Conservation (phyloP, 441 rosid genomes). For the Syzygium malaccense region DNA sequence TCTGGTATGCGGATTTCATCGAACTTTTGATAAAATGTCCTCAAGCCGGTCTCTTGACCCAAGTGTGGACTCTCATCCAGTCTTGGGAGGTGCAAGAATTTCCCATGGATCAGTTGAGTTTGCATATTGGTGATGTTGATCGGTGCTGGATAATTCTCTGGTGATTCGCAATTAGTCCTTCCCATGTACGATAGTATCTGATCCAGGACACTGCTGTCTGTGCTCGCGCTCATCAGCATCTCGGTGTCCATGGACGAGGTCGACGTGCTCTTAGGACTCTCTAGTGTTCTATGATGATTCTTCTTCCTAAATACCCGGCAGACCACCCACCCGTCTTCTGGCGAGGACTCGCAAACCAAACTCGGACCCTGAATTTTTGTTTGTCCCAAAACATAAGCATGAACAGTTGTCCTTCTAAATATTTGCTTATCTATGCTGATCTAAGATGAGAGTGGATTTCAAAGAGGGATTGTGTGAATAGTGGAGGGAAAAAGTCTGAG, state of each 20-base stretch:
- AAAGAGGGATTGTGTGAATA: background rate
- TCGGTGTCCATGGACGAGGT: slow-evolving; percentile 6
- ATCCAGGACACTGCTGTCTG: slow-evolving; percentile 7
- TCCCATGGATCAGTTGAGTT: background rate
- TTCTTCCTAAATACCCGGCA: slow-evolving; percentile 14
- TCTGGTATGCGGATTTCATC: slow-evolving; percentile 17
- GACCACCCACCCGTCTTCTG: slow-evolving; percentile 15
- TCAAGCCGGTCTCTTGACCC: slow-evolving; percentile 24
- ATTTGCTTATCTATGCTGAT: background rate
- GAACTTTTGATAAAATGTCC: slow-evolving; percentile 23
- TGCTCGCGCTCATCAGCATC: background rate
- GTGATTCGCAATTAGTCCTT: background rate
- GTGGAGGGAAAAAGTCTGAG: background rate
- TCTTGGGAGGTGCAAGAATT: slow-evolving; percentile 13
- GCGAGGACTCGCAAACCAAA: background rate
- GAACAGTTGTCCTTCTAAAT: background rate
- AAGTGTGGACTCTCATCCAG: slow-evolving; percentile 14
- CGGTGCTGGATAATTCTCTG: background rate
- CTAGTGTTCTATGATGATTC: slow-evolving; percentile 3
- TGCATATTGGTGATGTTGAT: background rate
- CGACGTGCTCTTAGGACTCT: slow-evolving; percentile 9
- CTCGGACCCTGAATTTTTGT: background rate
- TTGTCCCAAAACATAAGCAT: background rate
- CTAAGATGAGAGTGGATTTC: background rate
- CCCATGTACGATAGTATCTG: slow-evolving; percentile 13